Base-by-base conservation (phyloP, 169 alveolate species). In the Eimeria tenella region DNA sequence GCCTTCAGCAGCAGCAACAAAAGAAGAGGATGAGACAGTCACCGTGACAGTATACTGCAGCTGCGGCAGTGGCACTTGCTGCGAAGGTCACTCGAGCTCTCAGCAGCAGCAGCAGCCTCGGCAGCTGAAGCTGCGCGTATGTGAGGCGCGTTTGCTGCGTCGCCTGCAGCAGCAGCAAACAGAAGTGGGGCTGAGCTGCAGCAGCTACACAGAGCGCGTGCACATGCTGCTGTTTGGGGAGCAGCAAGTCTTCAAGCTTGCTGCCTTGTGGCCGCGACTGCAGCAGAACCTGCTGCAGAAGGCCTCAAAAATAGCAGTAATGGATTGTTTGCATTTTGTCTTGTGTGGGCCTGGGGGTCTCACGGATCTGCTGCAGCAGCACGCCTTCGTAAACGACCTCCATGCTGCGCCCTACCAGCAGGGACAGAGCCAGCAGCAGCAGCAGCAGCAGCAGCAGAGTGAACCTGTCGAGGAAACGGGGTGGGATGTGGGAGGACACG, bases 321-420 rank as follows among this genome's bases (percentile, higher is more conserved):
- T 79, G 5, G 88, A 79, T 17, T 79, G 88, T 55, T 70, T 79
- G 55, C 88, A 79, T 56, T 31, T 79, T n/a, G 58, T 79, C 3
- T 15, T 79, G 6, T 79, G 88, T 70, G 88, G 88, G n/a, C 88
- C 88, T 31, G 88, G 88, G 70, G 88, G 88, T 19, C 55, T 79
- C 6, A 70, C 73, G 9, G 88, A 79, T 53, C 11, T 79, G 70
- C 88, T 79, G 88, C 88, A 79, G 71, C 88, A 79, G 88, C 88
- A 53, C 50, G 88, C 88, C 23, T 79, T 79, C 52, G 25, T 79
- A 1, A 11, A 52, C 53, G 88, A 79, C 71, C n/a, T 79, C 71
- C 88, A 79, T 79, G 88, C 88, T 8, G 88, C 88, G 19, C 73
- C 88, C 31, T 55, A 10, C 70, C 25, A 52, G 88, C 88, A 79